Percentiles rank a stretch among this genome's conserved stretches.
Evolutionary conservation across 2,329 filamentous ascomycete genomes (phyloP).

Genomic region (Pseudogymnoascus sp.): DNA sequence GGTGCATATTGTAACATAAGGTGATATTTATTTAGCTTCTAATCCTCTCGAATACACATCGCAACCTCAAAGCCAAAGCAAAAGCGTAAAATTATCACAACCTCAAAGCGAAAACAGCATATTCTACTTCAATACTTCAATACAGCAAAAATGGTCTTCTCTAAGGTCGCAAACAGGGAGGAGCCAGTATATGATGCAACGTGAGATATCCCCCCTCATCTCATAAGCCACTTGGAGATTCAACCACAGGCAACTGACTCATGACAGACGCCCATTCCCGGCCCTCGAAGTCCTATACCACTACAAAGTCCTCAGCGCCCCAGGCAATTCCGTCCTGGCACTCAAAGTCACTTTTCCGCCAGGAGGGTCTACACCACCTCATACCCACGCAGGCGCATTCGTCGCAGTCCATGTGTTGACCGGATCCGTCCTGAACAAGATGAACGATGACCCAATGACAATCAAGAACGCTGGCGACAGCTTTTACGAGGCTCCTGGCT

Average conservation of each 20-base stretch:
- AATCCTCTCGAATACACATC: background rate
- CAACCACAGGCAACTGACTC: background rate
- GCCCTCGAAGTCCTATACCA: constrained; percentile 24
- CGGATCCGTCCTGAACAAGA: constrained; percentile 36
- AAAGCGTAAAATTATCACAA: background rate
- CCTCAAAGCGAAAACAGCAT: background rate
- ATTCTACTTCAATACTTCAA: background rate
- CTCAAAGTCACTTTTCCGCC: constrained; percentile 31
- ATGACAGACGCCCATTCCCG: constrained; percentile 25
- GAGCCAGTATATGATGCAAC: constrained; percentile 6
- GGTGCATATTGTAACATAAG: background rate
- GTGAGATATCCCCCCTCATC: background rate
- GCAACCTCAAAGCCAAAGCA: background rate
- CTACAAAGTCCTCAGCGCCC: constrained; percentile 32
- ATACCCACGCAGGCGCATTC: constrained; percentile 36
- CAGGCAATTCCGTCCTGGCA: constrained; percentile 33
- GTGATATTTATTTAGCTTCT: background rate
- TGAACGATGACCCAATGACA: constrained; percentile 35
- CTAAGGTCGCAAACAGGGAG: constrained; percentile 4
- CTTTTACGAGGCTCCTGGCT: constrained; percentile 38
- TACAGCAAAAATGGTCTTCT: constrained; percentile 2
- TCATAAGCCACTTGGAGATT: background rate
- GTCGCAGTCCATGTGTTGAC: constrained; percentile 33
- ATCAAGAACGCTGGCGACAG: constrained; percentile 31
- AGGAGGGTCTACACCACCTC: constrained; percentile 34